Conservation (phyloP, 306 rosid genomes). For the Acmispon strigosus region DNA sequence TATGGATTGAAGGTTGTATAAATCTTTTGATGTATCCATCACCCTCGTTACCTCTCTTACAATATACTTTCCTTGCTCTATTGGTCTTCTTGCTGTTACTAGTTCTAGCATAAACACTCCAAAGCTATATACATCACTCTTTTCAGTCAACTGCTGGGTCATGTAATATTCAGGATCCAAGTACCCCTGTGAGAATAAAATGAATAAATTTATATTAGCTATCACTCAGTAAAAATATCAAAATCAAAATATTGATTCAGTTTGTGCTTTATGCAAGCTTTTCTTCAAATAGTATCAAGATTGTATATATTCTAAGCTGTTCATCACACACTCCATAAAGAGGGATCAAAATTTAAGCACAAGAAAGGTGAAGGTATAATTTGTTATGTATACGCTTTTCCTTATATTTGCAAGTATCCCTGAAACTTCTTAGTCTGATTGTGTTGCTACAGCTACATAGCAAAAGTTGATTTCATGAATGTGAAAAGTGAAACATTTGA, state of each 20-base stretch:
- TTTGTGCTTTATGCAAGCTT: neutral
- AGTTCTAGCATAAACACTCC: conserved; percentile 76
- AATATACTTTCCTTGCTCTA: conserved; percentile 55
- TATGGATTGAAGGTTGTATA: conserved; percentile 43
- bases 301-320: neutral
- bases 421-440: neutral
- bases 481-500: neutral
- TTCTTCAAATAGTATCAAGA: neutral
- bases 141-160: conserved; percentile 56
- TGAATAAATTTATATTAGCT: neutral
- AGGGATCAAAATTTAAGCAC: neutral
- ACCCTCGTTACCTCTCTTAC: conserved; percentile 54
- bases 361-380: neutral
- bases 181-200: conserved; percentile 50
- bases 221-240: neutral
- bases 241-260: neutral
- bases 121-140: conserved; percentile 75
- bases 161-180: conserved; percentile 57
- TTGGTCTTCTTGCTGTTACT: conserved; percentile 62
- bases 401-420: neutral
- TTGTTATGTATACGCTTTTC: neutral
- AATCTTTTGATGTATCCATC: conserved; percentile 48
- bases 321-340: neutral
- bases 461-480: neutral
- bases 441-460: neutral